Conservation (phyloP, 2,329 filamentous ascomycete genomes). For the Pestalotiopsis sp. region DNA sequence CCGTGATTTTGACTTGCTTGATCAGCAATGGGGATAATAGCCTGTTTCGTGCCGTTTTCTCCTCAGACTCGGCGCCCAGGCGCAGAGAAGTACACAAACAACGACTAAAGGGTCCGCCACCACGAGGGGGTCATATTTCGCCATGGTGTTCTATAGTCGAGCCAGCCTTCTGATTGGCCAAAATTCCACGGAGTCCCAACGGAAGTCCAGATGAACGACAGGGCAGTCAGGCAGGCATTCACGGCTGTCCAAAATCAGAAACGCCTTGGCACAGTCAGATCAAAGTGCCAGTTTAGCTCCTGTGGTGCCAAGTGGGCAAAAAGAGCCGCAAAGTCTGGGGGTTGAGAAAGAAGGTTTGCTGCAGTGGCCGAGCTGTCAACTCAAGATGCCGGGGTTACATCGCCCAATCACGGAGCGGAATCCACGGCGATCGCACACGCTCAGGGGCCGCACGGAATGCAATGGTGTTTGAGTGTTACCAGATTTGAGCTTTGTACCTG, state of each 20-base stretch:
- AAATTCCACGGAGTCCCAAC: background rate
- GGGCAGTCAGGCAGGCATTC: background rate
- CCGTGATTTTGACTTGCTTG: background rate
- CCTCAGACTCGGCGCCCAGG: background rate
- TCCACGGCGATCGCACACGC: conserved; percentile 8
- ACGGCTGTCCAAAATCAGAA: conserved; percentile 10
- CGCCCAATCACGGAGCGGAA: background rate
- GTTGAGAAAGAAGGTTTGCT: conserved; percentile 8
- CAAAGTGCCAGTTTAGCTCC: background rate
- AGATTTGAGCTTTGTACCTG: background rate
- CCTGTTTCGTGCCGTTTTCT: conserved; percentile 9
- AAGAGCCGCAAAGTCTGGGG: background rate
- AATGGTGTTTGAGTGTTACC: background rate
- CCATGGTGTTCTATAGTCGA: background rate
- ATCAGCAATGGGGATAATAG: conserved; percentile 3
- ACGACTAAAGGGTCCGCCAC: background rate
- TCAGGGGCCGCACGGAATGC: conserved; percentile 5
- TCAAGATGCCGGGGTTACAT: conserved; percentile 6
- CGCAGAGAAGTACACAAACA: background rate
- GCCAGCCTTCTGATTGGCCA: background rate
- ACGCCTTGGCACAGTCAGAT: conserved; percentile 11
- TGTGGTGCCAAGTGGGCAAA: background rate
- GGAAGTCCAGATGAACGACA: background rate
- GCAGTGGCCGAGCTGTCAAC: conserved; percentile 2
- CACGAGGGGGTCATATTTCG: background rate